Evolutionary conservation across 257 asterid species (phyloP).

Genomic region (Ilex aquifolium): DNA sequence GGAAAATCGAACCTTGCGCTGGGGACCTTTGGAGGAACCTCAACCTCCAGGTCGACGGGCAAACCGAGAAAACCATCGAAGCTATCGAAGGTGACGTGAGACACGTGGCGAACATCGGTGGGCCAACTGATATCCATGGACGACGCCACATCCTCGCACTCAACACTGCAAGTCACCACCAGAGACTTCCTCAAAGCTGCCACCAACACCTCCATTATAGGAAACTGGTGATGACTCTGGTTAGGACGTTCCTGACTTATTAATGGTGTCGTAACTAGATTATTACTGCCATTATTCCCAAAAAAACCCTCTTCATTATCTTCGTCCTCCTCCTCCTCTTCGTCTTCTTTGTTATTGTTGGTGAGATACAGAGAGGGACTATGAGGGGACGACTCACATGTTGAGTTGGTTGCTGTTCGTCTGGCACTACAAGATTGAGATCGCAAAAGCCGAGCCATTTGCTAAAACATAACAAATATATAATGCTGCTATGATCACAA

Average conservation of each 20-base stretch:
- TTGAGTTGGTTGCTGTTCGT: constrained; percentile 10
- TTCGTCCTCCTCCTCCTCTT: constrained; percentile 17
- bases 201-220: constrained; percentile 47
- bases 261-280: constrained; percentile 36
- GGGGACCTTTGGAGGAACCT: constrained; percentile 62
- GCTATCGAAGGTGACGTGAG: constrained; percentile 86
- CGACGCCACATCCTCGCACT: constrained; percentile 23
- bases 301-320: constrained; percentile 15
- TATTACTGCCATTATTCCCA: constrained; percentile 15
- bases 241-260: constrained; percentile 13
- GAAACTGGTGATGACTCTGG: constrained; percentile 25
- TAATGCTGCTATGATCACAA: not conserved
- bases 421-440: constrained; percentile 61
- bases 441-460: constrained; percentile 60
- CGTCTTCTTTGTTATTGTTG: constrained; percentile 11
- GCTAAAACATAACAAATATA: too few relatives aligned
- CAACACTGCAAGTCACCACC: constrained; percentile 64
- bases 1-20: constrained; percentile 59
- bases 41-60: constrained; percentile 63
- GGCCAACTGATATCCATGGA: constrained; percentile 77
- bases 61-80: constrained; percentile 73
- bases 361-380: constrained; percentile 14
- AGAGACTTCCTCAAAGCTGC: constrained; percentile 64
- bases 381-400: constrained; percentile 14
- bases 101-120: constrained; percentile 69